Conservation (phyloP, 2,329 filamentous ascomycete genomes). For the Phialemonium atrogriseum region DNA sequence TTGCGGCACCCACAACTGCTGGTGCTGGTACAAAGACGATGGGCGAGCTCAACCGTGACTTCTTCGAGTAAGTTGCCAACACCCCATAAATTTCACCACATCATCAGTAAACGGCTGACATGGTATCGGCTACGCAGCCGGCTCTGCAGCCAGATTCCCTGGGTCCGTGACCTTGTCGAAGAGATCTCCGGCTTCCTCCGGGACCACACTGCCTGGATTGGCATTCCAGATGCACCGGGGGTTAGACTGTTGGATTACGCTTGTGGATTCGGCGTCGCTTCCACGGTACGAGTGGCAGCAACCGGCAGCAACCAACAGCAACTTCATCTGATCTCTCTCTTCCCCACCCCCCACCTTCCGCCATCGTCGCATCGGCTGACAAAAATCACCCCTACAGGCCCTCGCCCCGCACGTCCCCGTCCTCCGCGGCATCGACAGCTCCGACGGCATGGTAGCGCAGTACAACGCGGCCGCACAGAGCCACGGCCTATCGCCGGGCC, state of each 20-base stretch:
- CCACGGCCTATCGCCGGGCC: background rate
- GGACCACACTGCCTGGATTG: too few relatives aligned
- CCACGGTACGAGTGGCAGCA: background rate
- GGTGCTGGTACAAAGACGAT: background rate
- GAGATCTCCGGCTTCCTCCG: background rate
- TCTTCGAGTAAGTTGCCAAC: background rate
- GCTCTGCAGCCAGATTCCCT: background rate
- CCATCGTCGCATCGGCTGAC: background rate
- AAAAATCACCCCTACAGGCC: background rate
- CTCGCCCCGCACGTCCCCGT: background rate
- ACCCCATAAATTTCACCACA: background rate
- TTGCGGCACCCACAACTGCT: too few relatives aligned
- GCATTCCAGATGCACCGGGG: background rate
- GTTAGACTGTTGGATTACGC: background rate
- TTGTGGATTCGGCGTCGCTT: background rate
- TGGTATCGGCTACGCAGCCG: background rate
- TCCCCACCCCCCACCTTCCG: background rate
- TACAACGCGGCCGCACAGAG: background rate
- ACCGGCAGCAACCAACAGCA: too few relatives aligned
- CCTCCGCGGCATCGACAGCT: constrained; percentile 1
- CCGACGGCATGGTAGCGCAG: constrained; percentile 1
- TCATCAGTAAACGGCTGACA: background rate
- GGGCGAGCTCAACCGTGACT: background rate
- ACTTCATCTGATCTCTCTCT: too few relatives aligned
- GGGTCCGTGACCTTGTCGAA: background rate